Percentiles rank a stretch among this genome's conserved stretches.
Conservation (phyloP, 129 eudicot genomes). For the Arctium minus region DNA sequence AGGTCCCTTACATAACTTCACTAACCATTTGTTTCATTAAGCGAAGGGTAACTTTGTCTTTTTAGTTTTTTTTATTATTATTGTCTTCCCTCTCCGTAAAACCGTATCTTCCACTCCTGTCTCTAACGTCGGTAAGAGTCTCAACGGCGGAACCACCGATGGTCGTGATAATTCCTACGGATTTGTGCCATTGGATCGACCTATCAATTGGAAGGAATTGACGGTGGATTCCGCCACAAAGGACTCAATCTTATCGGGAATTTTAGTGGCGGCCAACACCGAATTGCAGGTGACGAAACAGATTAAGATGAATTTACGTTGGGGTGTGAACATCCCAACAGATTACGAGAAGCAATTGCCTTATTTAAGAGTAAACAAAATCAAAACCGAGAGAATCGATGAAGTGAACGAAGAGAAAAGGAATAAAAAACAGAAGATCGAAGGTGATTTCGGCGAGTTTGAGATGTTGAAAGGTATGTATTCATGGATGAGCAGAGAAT, state of each 20-base stretch:
- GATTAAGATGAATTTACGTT: conserved; percentile 51
- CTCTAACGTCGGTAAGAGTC: too few relatives aligned
- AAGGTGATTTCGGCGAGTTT: conserved; percentile 30
- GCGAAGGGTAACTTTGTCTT: too few relatives aligned
- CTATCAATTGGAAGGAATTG: too few relatives aligned
- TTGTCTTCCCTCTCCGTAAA: too few relatives aligned
- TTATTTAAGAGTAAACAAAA: conserved; percentile 62
- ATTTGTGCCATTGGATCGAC: too few relatives aligned
- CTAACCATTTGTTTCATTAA: too few relatives aligned
- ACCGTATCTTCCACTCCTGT: too few relatives aligned
- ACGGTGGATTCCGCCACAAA: conserved; percentile 23
- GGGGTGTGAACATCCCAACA: conserved; percentile 65
- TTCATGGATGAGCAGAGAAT: conserved; percentile 18
- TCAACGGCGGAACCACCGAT: too few relatives aligned
- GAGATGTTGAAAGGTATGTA: conserved; percentile 10
- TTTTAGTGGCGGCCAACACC: conserved; percentile 54
- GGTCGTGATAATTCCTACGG: too few relatives aligned
- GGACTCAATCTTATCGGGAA: conserved; percentile 50
- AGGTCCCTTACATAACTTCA: too few relatives aligned
- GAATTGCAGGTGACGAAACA: conserved; percentile 57
- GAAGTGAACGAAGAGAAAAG: conserved; percentile 35
- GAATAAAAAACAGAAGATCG: conserved; percentile 21
- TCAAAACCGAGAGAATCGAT: conserved; percentile 63
- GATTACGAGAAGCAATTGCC: conserved; percentile 48
- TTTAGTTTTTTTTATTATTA: too few relatives aligned